Evolutionary conservation across 148 eudicot genomes (phyloP).

Genomic region (Rhododendron mucronatum): DNA sequence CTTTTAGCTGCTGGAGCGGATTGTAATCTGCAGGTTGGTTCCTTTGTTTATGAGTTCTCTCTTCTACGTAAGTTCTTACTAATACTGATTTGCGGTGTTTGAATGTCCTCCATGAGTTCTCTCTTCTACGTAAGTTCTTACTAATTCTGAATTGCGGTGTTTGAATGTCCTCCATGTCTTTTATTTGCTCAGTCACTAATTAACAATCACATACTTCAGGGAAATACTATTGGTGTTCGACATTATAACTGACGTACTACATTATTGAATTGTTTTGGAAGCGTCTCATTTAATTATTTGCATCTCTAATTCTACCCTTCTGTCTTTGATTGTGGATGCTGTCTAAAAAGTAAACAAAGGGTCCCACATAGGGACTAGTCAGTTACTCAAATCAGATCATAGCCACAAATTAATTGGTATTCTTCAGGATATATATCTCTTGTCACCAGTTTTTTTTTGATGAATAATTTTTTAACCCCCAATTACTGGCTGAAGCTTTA

Average conservation of each 20-base stretch:
- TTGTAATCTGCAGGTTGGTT: slow-evolving; percentile 71
- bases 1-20: slow-evolving; percentile 82
- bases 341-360: neutral
- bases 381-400: neutral
- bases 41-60: neutral
- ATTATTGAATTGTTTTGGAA: neutral
- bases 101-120: neutral
- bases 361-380: neutral
- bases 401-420: neutral
- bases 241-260: neutral
- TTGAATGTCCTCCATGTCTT: neutral
- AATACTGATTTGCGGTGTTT: neutral
- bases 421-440: neutral
- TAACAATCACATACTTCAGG: neutral
- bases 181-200: neutral
- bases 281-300: neutral
- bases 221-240: neutral
- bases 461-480: neutral
- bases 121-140: neutral
- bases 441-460: neutral
- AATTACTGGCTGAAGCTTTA: neutral
- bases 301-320: neutral
- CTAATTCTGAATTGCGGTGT: neutral
- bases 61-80: neutral
- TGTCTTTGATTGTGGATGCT: neutral